Evolutionary conservation across 805 yeast genomes (phyloP).

Genomic region (Metschnikowia baotianmanensis): DNA sequence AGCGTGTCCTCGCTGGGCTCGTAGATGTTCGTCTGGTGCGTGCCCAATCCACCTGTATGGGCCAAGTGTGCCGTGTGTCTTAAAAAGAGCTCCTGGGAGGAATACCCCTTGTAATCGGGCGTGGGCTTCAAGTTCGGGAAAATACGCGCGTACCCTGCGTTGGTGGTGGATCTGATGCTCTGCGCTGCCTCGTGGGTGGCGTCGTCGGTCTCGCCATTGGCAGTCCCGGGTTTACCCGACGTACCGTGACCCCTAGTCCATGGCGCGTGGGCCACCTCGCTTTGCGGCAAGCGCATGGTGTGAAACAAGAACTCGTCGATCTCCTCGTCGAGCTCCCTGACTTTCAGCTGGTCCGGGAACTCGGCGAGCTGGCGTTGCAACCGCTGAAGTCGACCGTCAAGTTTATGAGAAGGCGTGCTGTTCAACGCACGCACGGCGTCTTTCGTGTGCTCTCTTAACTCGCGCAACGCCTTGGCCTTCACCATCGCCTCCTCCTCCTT

Average conservation of each 20-base stretch:
- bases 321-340: constrained; percentile 39
- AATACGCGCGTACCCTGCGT: constrained; percentile 27
- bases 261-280: constrained; percentile 31
- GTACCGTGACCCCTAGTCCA: constrained; percentile 24
- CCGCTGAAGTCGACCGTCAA: constrained; percentile 28
- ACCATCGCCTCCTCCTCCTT: constrained; percentile 41
- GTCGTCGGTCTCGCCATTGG: constrained; percentile 4
- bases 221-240: background rate
- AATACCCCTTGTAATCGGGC: constrained; percentile 60
- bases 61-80: constrained; percentile 66
- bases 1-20: constrained; percentile 64
- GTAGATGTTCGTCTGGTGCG: constrained; percentile 61
- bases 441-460: constrained; percentile 28
- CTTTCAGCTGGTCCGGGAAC: constrained; percentile 30
- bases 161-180: constrained; percentile 31
- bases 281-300: constrained; percentile 32
- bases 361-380: constrained; percentile 31
- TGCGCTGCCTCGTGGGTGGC: constrained; percentile 16
- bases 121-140: constrained; percentile 69
- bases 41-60: constrained; percentile 59
- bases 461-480: constrained; percentile 33
- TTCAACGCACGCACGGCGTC: constrained; percentile 33
- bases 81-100: constrained; percentile 71
- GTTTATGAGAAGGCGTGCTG: constrained; percentile 31
- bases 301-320: constrained; percentile 37